Conservation (phyloP, 495 filamentous ascomycete genomes). For the Ramalina intermedia region DNA sequence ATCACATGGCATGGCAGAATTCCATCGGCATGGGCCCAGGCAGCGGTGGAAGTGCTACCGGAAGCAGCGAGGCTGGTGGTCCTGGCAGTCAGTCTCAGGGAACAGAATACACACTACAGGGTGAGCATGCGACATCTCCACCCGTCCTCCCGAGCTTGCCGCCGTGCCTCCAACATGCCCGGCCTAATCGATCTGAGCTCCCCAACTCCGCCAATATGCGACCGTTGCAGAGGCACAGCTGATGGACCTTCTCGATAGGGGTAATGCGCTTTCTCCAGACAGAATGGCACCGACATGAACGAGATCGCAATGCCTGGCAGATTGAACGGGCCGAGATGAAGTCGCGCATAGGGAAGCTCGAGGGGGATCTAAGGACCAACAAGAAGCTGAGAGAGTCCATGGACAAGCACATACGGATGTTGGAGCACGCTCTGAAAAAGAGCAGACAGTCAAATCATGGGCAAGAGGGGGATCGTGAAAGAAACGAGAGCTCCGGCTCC, state of each 20-base stretch:
- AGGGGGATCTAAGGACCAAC: constrained; percentile 72
- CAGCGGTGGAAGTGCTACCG: constrained; percentile 42
- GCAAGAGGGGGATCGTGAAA: constrained; percentile 34
- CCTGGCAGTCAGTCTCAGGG: constrained; percentile 55
- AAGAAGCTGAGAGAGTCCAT: constrained; percentile 78
- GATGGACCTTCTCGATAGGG: constrained; percentile 35
- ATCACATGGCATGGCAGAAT: constrained; percentile 46
- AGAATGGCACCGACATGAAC: constrained; percentile 97
- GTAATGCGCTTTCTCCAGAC: constrained; percentile 99
- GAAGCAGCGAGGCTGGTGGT: constrained; percentile 36
- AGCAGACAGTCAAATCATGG: constrained; percentile 39
- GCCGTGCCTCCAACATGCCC: not conserved
- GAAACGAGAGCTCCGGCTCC: constrained; percentile 20
- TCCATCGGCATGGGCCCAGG: constrained; percentile 46
- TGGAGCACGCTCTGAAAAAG: constrained; percentile 78
- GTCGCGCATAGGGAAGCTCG: constrained; percentile 86
- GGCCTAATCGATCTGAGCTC: not conserved
- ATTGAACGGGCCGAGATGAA: constrained; percentile 99
- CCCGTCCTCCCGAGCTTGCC: not conserved
- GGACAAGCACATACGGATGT: constrained; percentile 75
- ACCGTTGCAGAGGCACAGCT: not conserved
- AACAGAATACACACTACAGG: constrained; percentile 97
- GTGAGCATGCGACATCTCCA: constrained; percentile 30
- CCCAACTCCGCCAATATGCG: not conserved
- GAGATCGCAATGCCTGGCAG: constrained; percentile 96